Percentiles rank a stretch among this genome's conserved stretches.
phyloP scores from a whole-genome alignment of 1,139 yeast genomes.

The Hyphopichia wangnamkhiaoensis region DNA sequence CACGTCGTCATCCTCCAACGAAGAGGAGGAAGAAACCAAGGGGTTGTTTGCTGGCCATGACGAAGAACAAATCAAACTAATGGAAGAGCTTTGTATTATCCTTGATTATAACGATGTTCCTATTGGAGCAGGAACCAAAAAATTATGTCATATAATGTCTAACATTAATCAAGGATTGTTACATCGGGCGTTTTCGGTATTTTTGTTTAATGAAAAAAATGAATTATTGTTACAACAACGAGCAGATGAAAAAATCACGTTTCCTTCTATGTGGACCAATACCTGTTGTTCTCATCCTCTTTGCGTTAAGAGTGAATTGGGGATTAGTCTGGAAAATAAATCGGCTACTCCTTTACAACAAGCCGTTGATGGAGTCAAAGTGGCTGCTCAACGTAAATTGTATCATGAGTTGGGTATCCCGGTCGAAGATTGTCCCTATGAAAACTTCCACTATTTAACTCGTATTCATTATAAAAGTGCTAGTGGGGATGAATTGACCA shows the following conservation, averaged over 20 bases:
- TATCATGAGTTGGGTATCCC: constrained; percentile 91
- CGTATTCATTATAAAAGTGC: constrained; percentile 95
- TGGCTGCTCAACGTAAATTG: constrained; percentile 89
- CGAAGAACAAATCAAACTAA: constrained; percentile 87
- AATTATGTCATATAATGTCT: constrained; percentile 85
- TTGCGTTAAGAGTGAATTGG: constrained; percentile 79
- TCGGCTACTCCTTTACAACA: constrained; percentile 26
- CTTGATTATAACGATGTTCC: constrained; percentile 85
- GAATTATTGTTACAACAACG: constrained; percentile 87
- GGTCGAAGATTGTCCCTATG: constrained; percentile 59
- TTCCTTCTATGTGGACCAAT: constrained; percentile 96
- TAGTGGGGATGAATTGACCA: constrained; percentile 57
- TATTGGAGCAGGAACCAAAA: constrained; percentile 92
- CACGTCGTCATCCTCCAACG: constrained; percentile 28
- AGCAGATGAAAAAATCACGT: constrained; percentile 94
- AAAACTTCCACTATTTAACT: constrained; percentile 77
- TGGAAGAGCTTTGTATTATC: constrained; percentile 97
- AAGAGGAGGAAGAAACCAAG: constrained; percentile 23
- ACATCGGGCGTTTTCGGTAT: constrained; percentile 95
- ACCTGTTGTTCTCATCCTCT: constrained; percentile 98
- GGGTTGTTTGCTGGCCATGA: constrained; percentile 79
- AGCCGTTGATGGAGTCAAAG: constrained; percentile 78
- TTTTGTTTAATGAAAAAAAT: constrained; percentile 76
- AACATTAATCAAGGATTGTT: constrained; percentile 83
- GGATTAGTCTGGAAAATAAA: constrained; percentile 27